Evolutionary conservation across 768 basidiomycete genomes (phyloP).

Genomic region (Guyanaporus albipodus): DNA sequence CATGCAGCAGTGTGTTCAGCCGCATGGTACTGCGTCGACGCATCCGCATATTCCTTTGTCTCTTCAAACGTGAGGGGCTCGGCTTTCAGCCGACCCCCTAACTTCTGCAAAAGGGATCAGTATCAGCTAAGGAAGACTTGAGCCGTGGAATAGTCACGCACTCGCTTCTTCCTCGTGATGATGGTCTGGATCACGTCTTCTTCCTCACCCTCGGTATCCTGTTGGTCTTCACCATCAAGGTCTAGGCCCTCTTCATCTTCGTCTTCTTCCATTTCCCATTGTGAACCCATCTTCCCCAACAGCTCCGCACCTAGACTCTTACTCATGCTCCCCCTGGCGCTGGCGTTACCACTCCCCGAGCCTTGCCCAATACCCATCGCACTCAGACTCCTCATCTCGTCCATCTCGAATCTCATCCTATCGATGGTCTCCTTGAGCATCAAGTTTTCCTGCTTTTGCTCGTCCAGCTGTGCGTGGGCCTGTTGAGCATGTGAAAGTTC

Average conservation of each 20-base stretch:
- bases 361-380: constrained; percentile 33
- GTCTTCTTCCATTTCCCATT: constrained; percentile 42
- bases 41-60: constrained; percentile 72
- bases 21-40: constrained; percentile 64
- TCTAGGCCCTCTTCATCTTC: constrained; percentile 36
- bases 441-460: constrained; percentile 93
- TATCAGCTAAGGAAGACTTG: constrained; percentile 11
- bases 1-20: constrained; percentile 45
- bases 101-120: constrained; percentile 54
- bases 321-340: constrained; percentile 55
- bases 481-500: constrained; percentile 69
- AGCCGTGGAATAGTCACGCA: constrained; percentile 26
- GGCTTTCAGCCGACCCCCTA: constrained; percentile 52
- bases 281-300: constrained; percentile 52
- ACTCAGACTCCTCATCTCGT: constrained; percentile 68
- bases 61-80: constrained; percentile 52
- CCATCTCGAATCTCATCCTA: constrained; percentile 89
- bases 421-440: constrained; percentile 95
- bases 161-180: constrained; percentile 79
- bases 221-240: constrained; percentile 41
- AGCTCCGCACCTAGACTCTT: constrained; percentile 76
- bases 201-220: constrained; percentile 57
- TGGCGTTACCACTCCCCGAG: constrained; percentile 43
- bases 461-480: constrained; percentile 72
- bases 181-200: constrained; percentile 80